Evolutionary conservation across 1,284 basidiomycete genomes (phyloP).

Genomic region (Sanghuangporus weigelae): DNA sequence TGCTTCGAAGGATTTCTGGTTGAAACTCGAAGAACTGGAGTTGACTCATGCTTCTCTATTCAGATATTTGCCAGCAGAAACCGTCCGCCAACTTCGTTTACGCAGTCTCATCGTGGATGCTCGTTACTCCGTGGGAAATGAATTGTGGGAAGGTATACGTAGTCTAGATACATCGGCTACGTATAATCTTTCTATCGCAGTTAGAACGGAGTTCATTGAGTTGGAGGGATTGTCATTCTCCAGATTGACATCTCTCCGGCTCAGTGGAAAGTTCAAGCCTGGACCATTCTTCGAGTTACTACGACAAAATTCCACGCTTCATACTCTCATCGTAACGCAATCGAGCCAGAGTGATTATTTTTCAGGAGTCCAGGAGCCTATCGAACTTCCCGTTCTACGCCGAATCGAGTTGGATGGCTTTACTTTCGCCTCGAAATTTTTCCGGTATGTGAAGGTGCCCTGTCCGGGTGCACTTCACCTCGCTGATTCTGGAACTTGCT

Average conservation of each 20-base stretch:
- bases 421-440: too few species aligned
- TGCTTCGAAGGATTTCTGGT: neutral
- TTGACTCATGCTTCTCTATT: neutral
- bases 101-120: neutral
- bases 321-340: neutral
- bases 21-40: neutral
- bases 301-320: neutral
- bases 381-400: too few species aligned
- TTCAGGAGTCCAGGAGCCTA: neutral
- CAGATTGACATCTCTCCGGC: neutral
- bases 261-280: neutral
- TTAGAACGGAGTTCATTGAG: neutral
- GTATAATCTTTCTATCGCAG: neutral
- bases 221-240: neutral
- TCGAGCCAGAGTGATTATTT: neutral
- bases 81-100: neutral
- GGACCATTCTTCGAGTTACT: neutral
- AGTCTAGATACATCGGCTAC: neutral
- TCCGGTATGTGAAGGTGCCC: too few species aligned
- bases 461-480: too few species aligned
- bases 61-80: neutral
- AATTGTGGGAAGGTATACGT: neutral
- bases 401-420: too few species aligned
- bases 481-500: too few species aligned
- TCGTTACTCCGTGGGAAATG: too few species aligned